Percentiles rank a stretch among this genome's conserved stretches.
Conservation (phyloP, 163 green algal genomes). For the Scenedesmus sp. region DNA sequence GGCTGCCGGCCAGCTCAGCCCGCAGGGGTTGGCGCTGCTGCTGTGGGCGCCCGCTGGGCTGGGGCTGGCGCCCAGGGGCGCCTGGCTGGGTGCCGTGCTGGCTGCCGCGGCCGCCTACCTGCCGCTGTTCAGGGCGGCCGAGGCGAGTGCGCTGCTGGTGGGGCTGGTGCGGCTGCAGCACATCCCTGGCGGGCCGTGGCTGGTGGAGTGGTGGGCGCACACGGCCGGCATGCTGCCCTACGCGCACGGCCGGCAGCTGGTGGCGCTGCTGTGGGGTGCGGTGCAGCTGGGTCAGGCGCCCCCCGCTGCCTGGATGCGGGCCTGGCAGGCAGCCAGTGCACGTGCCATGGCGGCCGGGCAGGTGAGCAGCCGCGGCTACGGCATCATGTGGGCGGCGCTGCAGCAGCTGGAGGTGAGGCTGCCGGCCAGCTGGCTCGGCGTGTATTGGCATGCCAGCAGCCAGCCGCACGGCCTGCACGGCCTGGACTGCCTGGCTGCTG, state of each 20-base stretch:
- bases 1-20: slow-evolving; percentile 13
- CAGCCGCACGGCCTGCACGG: neutral
- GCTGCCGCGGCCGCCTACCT: slow-evolving; percentile 14
- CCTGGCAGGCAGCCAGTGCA: neutral
- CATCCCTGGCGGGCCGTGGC: slow-evolving; percentile 24
- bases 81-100: slow-evolving; percentile 25
- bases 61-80: neutral
- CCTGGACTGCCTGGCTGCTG: slow-evolving; percentile 24
- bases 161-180: slow-evolving; percentile 38
- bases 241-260: slow-evolving; percentile 34
- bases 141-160: slow-evolving; percentile 17
- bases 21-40: slow-evolving; percentile 34
- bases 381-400: slow-evolving; percentile 27
- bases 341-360: neutral
- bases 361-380: slow-evolving; percentile 30
- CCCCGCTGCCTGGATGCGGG: slow-evolving; percentile 15
- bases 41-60: slow-evolving; percentile 19
- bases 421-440: neutral
- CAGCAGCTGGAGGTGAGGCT: slow-evolving; percentile 7
- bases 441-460: slow-evolving; percentile 27
- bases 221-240: neutral
- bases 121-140: slow-evolving; percentile 31
- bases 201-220: slow-evolving; percentile 31
- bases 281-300: slow-evolving; percentile 46
- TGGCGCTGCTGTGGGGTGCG: slow-evolving; percentile 27